phyloP scores from a whole-genome alignment of 805 yeast species.

The Lachancea mirantina region DNA sequence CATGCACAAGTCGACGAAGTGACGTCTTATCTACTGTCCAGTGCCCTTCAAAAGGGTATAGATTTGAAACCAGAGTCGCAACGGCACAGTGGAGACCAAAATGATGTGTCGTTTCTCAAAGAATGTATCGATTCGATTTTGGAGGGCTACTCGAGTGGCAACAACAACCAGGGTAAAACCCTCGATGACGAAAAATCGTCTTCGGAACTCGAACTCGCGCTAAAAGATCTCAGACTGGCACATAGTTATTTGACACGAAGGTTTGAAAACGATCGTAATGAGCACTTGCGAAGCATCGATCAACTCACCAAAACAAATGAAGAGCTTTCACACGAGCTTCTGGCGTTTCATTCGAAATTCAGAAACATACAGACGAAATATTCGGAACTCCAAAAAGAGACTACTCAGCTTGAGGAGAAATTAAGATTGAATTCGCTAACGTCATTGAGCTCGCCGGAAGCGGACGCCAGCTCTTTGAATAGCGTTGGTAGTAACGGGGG shows the following conservation, averaged over 20 bases:
- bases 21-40: constrained; percentile 27
- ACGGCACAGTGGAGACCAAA: constrained; percentile 1
- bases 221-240: constrained; percentile 62
- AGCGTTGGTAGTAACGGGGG: constrained; percentile 18
- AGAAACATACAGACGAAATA: constrained; percentile 24
- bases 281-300: constrained; percentile 46
- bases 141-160: too few relatives aligned
- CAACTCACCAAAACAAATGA: constrained; percentile 45
- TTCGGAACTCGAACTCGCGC: constrained; percentile 42
- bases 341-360: constrained; percentile 33
- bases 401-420: constrained; percentile 23
- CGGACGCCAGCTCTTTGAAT: constrained; percentile 16
- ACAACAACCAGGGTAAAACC: constrained; percentile 23
- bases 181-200: not conserved
- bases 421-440: constrained; percentile 28
- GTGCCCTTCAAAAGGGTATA: constrained; percentile 24
- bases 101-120: constrained; percentile 23
- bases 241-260: constrained; percentile 63
- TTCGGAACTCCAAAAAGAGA: constrained; percentile 7
- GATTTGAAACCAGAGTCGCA: constrained; percentile 17
- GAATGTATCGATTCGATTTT: constrained; percentile 23
- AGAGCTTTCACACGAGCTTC: constrained; percentile 45
- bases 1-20: constrained; percentile 17
- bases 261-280: constrained; percentile 57
- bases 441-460: constrained; percentile 15